Evolutionary conservation across 179 eudicot species (phyloP).

Genomic region (Corrigiola litoralis): DNA sequence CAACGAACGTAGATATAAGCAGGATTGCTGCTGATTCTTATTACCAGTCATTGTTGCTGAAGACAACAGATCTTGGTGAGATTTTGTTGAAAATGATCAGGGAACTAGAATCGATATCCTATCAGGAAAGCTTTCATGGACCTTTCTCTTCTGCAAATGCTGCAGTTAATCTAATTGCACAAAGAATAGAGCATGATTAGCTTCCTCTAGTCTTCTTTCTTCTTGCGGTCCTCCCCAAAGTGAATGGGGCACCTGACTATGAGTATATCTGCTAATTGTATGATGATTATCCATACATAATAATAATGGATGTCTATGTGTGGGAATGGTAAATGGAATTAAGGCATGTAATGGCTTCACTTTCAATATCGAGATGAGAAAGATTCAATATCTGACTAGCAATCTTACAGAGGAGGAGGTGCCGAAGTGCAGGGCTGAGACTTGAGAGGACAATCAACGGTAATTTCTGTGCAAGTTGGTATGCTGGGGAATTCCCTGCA

Average conservation of each 20-base stretch:
- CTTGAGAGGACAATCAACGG: too few species aligned
- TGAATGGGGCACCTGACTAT: background rate
- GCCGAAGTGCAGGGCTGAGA: too few species aligned
- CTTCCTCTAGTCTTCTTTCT: background rate
- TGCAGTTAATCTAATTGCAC: conserved; percentile 65
- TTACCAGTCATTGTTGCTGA: conserved; percentile 53
- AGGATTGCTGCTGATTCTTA: conserved; percentile 72
- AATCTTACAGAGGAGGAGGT: too few species aligned
- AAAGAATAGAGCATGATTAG: conserved; percentile 41
- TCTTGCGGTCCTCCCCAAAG: background rate
- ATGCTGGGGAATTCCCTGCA: too few species aligned
- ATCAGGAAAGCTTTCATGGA: conserved; percentile 94
- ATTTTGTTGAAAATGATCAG: conserved; percentile 63
- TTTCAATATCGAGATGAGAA: too few species aligned
- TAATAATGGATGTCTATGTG: too few species aligned
- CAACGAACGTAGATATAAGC: conserved; percentile 78
- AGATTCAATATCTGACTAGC: too few species aligned
- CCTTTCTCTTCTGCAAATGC: conserved; percentile 97
- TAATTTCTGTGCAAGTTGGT: too few species aligned
- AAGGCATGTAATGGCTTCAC: too few species aligned
- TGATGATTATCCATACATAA: too few species aligned
- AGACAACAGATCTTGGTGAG: conserved; percentile 68
- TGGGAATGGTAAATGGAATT: too few species aligned
- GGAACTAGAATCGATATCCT: conserved; percentile 67
- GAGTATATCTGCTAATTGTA: too few species aligned